A percentile compares a stretch with the other conserved stretches of the same genome.
These are phyloP conservation scores for Schwanniomyces polymorphus DNA, from an alignment of 805 yeast species.

Conservation along the genomic window DNA sequence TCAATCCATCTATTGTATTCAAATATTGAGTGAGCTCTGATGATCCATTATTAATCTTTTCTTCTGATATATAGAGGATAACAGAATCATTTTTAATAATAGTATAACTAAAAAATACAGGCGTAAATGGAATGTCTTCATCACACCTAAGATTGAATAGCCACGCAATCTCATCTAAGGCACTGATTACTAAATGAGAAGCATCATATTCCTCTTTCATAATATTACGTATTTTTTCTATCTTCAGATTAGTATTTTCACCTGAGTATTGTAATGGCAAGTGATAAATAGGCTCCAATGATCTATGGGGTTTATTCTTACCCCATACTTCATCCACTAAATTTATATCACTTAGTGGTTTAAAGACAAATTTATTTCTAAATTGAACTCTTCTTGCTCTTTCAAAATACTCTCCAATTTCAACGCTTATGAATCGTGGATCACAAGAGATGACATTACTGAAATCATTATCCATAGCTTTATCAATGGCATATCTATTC, in stretches of 20 bases:
- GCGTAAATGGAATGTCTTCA: constrained; percentile 77
- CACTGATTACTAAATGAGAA: constrained; percentile 53
- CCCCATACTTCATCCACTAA: constrained; percentile 43
- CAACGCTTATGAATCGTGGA: constrained; percentile 66
- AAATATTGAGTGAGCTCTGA: constrained; percentile 24
- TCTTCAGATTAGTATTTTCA: constrained; percentile 27
- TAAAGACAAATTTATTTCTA: constrained; percentile 24
- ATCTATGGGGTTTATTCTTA: constrained; percentile 30
- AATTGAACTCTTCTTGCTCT: constrained; percentile 16
- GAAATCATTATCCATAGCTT: constrained; percentile 52
- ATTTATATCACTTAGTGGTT: constrained; percentile 28
- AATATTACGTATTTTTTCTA: constrained; percentile 25
- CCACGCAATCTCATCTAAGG: constrained; percentile 92
- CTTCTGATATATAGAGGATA: constrained; percentile 53
- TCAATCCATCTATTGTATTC: constrained; percentile 21
- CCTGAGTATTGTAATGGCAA: constrained; percentile 33
- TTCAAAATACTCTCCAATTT: constrained; percentile 43
- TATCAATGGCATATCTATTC: constrained; percentile 68
- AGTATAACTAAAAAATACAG: constrained; percentile 78
- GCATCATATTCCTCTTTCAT: constrained; percentile 25
- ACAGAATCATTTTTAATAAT: constrained; percentile 35
- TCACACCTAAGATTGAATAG: constrained; percentile 77
- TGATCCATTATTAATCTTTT: constrained; percentile 36
- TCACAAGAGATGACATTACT: constrained; percentile 74
- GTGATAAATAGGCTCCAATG: constrained; percentile 31